A percentile compares a stretch with the other conserved stretches of the same genome.
Conservation (phyloP, 257 asterid genomes). For the Gentiana dahurica region DNA sequence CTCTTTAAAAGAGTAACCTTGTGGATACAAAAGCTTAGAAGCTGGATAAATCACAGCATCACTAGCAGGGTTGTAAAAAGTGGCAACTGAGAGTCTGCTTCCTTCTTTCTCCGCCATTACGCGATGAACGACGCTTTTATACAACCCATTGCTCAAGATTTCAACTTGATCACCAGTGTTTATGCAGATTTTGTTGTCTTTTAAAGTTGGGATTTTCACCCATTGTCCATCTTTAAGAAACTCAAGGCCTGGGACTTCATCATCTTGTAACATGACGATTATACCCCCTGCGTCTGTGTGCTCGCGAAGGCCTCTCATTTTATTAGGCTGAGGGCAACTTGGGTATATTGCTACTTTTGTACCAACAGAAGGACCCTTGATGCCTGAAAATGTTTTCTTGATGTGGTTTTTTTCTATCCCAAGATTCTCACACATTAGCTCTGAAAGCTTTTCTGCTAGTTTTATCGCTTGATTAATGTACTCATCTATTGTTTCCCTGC, state of each 20-base stretch:
- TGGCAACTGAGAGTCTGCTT: slow-evolving; percentile 72
- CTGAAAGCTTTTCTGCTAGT: slow-evolving; percentile 63
- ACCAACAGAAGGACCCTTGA: slow-evolving; percentile 57
- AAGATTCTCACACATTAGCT: slow-evolving; percentile 71
- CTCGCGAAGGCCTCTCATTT: slow-evolving; percentile 74
- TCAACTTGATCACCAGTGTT: slow-evolving; percentile 81
- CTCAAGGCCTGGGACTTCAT: slow-evolving; percentile 78
- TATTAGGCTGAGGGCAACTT: slow-evolving; percentile 51
- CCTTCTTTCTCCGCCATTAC: slow-evolving; percentile 72
- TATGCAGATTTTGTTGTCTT: slow-evolving; percentile 51
- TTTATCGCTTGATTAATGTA: slow-evolving; percentile 51
- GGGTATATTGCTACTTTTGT: slow-evolving; percentile 85
- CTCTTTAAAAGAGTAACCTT: slow-evolving; percentile 42
- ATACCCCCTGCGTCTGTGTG: slow-evolving; percentile 95
- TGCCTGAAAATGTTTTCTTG: slow-evolving; percentile 57
- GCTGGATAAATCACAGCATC: slow-evolving; percentile 76
- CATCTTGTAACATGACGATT: slow-evolving; percentile 81
- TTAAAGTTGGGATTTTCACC: slow-evolving; percentile 77
- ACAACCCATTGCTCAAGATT: slow-evolving; percentile 62
- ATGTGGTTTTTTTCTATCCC: slow-evolving; percentile 48
- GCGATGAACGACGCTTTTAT: slow-evolving; percentile 64
- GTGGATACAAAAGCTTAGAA: slow-evolving; percentile 50
- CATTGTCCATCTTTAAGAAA: slow-evolving; percentile 78
- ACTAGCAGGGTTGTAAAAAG: slow-evolving; percentile 74
- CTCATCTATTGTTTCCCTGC: slow-evolving; percentile 56